Conservation (phyloP, 305 asterid genomes). For the Fraxinus dipetala region DNA sequence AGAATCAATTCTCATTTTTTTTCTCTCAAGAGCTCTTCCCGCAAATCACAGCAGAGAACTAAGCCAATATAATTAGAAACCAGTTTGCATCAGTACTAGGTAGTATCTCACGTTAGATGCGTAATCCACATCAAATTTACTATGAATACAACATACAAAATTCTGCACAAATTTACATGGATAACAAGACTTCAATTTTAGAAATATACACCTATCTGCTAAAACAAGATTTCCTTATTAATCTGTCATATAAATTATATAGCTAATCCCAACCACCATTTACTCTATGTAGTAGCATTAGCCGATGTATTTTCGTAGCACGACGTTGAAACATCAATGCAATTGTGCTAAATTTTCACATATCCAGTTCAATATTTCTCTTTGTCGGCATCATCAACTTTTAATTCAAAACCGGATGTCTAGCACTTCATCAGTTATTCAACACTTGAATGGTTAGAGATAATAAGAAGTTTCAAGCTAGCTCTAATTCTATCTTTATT, state of each 20-base stretch:
- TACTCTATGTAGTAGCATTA: neutral
- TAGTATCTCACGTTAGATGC: neutral
- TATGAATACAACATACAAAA: neutral
- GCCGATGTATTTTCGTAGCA: neutral
- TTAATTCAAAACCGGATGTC: neutral
- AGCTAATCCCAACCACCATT: neutral
- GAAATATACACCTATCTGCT: neutral
- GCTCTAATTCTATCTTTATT: neutral
- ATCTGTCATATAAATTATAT: neutral
- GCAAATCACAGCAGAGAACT: neutral
- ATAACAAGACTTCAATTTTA: neutral
- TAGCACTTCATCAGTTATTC: neutral
- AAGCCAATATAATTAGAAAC: neutral
- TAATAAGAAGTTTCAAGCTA: conserved; percentile 6
- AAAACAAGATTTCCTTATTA: neutral
- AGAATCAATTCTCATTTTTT: neutral
- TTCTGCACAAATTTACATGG: neutral
- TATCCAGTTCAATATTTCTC: neutral
- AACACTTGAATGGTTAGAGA: conserved; percentile 11
- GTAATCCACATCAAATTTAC: neutral
- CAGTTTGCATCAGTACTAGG: neutral
- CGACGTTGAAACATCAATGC: neutral
- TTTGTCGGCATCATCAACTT: neutral
- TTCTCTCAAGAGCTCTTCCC: neutral
- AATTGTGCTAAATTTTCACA: neutral